Conservation (phyloP, 768 basidiomycete genomes). For the Mycena leptocephala region DNA sequence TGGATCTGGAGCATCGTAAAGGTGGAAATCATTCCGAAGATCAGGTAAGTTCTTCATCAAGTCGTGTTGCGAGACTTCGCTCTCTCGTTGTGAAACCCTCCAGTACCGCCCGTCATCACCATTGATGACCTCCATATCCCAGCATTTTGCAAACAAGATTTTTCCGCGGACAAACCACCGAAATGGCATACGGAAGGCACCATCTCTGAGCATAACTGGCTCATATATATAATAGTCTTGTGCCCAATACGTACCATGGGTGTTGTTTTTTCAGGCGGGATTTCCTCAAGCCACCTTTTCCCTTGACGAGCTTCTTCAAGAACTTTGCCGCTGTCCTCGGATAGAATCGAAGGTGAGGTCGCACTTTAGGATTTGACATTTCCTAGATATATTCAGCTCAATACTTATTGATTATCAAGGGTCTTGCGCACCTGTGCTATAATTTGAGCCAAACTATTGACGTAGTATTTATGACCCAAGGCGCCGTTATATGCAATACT, state of each 20-base stretch:
- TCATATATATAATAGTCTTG: conserved; percentile 50
- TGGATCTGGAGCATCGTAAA: conserved; percentile 28
- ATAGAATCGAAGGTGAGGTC: conserved; percentile 47
- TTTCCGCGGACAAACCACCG: conserved; percentile 41
- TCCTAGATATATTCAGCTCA: conserved; percentile 45
- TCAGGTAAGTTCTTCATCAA: conserved; percentile 28
- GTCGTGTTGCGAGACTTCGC: conserved; percentile 13
- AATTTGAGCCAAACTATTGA: conserved; percentile 48
- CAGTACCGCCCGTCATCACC: conserved; percentile 26
- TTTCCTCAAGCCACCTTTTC: conserved; percentile 46
- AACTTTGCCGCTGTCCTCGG: conserved; percentile 51
- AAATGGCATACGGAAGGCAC: conserved; percentile 37
- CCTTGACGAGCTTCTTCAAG: conserved; percentile 44
- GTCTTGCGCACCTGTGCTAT: conserved; percentile 46
- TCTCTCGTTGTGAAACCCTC: conserved; percentile 33
- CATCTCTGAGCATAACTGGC: conserved; percentile 40
- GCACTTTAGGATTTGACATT: conserved; percentile 55
- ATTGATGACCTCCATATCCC: conserved; percentile 28
- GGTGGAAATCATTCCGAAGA: background rate
- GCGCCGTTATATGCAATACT: conserved; percentile 48
- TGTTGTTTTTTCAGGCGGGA: conserved; percentile 38
- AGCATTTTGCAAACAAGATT: conserved; percentile 38
- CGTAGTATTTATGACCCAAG: conserved; percentile 50
- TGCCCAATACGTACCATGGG: conserved; percentile 44
- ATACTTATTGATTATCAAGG: background rate